Conservation (phyloP, 495 filamentous ascomycete species). For the Penicillium subrubescens region DNA sequence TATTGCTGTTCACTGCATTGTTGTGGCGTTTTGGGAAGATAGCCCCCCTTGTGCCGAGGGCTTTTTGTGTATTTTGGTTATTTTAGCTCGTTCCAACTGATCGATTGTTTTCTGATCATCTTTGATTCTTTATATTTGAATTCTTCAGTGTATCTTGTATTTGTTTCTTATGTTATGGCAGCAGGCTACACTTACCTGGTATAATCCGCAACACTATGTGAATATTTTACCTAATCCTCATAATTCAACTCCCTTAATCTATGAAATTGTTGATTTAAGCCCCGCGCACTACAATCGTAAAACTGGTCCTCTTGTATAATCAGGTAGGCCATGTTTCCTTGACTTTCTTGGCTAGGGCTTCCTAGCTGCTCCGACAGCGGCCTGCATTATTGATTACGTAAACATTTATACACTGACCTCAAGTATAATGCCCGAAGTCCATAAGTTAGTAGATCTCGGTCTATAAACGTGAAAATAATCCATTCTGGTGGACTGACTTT, state of each 20-base stretch:
- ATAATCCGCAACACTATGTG: background rate
- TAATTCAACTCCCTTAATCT: background rate
- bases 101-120: background rate
- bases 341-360: background rate
- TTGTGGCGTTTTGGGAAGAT: slow-evolving; percentile 29
- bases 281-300: background rate
- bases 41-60: slow-evolving; percentile 1
- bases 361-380: background rate
- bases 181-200: background rate
- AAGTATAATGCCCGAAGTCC: too few relatives aligned
- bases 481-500: background rate
- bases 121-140: background rate
- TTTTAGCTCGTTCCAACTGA: slow-evolving; percentile 9
- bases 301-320: background rate
- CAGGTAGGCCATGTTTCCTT: background rate
- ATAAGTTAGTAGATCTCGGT: background rate
- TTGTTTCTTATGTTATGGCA: background rate
- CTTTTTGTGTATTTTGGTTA: slow-evolving; percentile 7
- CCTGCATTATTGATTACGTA: too few relatives aligned
- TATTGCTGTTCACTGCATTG: slow-evolving; percentile 27
- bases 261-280: background rate
- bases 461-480: background rate
- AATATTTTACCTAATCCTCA: background rate
- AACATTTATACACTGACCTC: too few relatives aligned
- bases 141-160: background rate